Evolutionary conservation across 352 stramenopile species (phyloP).

Genomic region (Thalassiosira mediterranea): DNA sequence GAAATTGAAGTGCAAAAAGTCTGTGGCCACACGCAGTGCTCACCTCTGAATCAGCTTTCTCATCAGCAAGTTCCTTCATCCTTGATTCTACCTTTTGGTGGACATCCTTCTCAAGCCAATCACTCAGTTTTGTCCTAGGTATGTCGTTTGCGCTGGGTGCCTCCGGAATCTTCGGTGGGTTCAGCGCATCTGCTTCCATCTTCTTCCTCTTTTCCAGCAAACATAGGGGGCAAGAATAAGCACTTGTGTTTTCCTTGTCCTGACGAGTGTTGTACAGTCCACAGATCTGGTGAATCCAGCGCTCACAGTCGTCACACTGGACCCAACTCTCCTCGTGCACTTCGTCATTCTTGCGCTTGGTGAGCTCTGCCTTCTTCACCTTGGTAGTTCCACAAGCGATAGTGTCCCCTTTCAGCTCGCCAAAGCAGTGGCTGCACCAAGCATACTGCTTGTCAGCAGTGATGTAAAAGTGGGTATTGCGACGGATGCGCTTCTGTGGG

Average conservation of each 20-base stretch:
- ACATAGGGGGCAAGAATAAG: slow-evolving; percentile 81
- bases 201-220: slow-evolving; percentile 77
- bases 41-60: slow-evolving; percentile 77
- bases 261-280: slow-evolving; percentile 98
- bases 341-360: slow-evolving; percentile 99
- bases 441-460: slow-evolving; percentile 91
- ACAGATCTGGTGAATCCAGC: slow-evolving; percentile 99
- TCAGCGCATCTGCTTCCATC: slow-evolving; percentile 2
- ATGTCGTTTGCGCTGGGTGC: slow-evolving; percentile 91
- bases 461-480: slow-evolving; percentile 95
- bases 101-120: slow-evolving; percentile 93
- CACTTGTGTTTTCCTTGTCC: slow-evolving; percentile 87
- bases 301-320: slow-evolving; percentile 96
- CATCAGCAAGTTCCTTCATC: slow-evolving; percentile 85
- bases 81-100: slow-evolving; percentile 87
- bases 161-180: slow-evolving; percentile 26
- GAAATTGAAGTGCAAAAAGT: slow-evolving; percentile 10
- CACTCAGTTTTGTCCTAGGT: slow-evolving; percentile 92
- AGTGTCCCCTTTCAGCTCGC: slow-evolving; percentile 83
- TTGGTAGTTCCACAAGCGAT: slow-evolving; percentile 91
- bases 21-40: slow-evolving; percentile 37
- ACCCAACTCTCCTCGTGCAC: slow-evolving; percentile 96
- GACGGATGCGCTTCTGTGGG: slow-evolving; percentile 93
- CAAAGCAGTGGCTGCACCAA: slow-evolving; percentile 95
- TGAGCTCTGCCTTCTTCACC: slow-evolving; percentile 92